A percentile compares a stretch with the other conserved stretches of the same genome.
Conservation (phyloP, 2,329 filamentous ascomycete species). For the Lachnellula subtilissima region DNA sequence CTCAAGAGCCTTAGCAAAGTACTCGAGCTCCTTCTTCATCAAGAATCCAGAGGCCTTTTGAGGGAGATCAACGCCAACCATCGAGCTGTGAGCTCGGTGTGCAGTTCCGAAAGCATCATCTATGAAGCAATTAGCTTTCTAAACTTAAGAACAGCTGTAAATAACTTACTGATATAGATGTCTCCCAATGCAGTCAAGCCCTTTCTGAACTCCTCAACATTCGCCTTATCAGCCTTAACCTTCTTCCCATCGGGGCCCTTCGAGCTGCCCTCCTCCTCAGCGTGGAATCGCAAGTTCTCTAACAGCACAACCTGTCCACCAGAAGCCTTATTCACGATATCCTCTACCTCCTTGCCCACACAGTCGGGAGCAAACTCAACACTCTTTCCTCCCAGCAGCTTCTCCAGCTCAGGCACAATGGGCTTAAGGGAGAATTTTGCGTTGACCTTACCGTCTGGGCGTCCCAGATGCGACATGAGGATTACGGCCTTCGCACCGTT, state of each 20-base stretch:
- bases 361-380: slow-evolving; percentile 88
- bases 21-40: slow-evolving; percentile 99
- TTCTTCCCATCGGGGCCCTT: slow-evolving; percentile 96
- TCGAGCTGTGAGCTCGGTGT: slow-evolving; percentile 97
- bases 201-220: slow-evolving; percentile 92
- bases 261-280: slow-evolving; percentile 94
- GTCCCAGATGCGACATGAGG: slow-evolving; percentile 97
- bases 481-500: slow-evolving; percentile 88
- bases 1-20: slow-evolving; percentile 97
- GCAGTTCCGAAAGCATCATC: slow-evolving; percentile 98
- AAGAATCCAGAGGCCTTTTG: slow-evolving; percentile 98
- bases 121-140: slow-evolving; percentile 34
- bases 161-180: slow-evolving; percentile 81
- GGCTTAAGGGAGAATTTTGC: slow-evolving; percentile 93
- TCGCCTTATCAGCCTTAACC: slow-evolving; percentile 91
- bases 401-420: slow-evolving; percentile 86
- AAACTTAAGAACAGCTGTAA: background rate
- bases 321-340: slow-evolving; percentile 76
- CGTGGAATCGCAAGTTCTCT: slow-evolving; percentile 97
- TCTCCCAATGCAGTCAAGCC: slow-evolving; percentile 91
- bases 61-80: slow-evolving; percentile 93
- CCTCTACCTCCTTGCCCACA: slow-evolving; percentile 86
- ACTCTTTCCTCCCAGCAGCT: slow-evolving; percentile 69
- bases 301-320: slow-evolving; percentile 82
- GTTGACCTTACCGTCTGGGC: slow-evolving; percentile 85